Conservation (phyloP, 495 filamentous ascomycete genomes). For the Neurospora sp. region DNA sequence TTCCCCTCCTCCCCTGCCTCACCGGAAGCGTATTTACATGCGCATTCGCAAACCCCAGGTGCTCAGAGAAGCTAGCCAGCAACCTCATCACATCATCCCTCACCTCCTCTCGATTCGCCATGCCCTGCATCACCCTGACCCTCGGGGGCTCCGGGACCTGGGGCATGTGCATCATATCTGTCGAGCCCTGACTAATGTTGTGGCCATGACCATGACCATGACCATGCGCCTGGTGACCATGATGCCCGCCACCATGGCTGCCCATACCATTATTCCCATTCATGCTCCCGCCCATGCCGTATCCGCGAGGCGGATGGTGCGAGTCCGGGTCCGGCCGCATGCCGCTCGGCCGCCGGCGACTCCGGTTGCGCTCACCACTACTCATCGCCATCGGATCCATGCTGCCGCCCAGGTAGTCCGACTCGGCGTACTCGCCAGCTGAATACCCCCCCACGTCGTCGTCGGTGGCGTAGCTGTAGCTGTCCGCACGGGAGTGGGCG, state of each 20-base stretch:
- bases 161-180: conserved; percentile 8
- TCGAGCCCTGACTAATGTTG: conserved; percentile 1
- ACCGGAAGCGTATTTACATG: conserved; percentile 21
- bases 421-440: conserved; percentile 19
- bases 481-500: conserved; percentile 16
- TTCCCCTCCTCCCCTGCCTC: conserved; percentile 8
- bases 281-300: conserved; percentile 2
- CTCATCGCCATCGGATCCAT: conserved; percentile 9
- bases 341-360: conserved; percentile 6
- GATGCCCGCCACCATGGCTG: neutral
- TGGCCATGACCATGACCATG: neutral
- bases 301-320: conserved; percentile 7
- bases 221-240: neutral
- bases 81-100: conserved; percentile 44
- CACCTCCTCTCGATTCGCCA: conserved; percentile 39
- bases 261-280: conserved; percentile 6
- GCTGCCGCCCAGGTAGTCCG: conserved; percentile 12
- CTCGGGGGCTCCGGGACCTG: conserved; percentile 35
- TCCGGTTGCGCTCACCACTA: neutral
- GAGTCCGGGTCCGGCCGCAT: conserved; percentile 4
- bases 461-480: conserved; percentile 13
- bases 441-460: conserved; percentile 17
- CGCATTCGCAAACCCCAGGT: conserved; percentile 24
- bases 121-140: conserved; percentile 39
- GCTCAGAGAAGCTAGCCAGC: conserved; percentile 37